phyloP scores from a whole-genome alignment of 306 rosid genomes.

The Heteromeles arbutifolia region DNA sequence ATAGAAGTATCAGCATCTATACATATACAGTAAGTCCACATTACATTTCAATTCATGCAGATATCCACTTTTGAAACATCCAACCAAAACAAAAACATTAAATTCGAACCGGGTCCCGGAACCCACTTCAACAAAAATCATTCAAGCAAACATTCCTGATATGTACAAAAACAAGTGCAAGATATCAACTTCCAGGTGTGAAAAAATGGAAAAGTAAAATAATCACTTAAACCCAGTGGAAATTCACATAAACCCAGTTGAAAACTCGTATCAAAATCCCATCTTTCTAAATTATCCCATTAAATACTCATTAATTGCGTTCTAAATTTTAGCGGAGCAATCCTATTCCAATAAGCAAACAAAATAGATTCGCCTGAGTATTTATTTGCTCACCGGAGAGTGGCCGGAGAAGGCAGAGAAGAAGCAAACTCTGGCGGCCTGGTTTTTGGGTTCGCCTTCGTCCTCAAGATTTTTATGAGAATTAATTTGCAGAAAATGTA shows the following conservation, averaged over 20 bases:
- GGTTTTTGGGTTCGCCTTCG: not conserved
- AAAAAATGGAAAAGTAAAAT: not conserved
- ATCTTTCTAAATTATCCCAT: constrained; percentile 3
- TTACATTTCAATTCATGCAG: not conserved
- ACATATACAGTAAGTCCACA: not conserved
- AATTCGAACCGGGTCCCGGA: not conserved
- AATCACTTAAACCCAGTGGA: not conserved
- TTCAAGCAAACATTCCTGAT: not conserved
- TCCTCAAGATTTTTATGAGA: not conserved
- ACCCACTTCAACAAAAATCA: not conserved
- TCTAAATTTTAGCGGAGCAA: not conserved
- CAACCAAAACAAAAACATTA: not conserved
- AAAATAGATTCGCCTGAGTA: not conserved
- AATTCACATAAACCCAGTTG: not conserved
- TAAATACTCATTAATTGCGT: not conserved
- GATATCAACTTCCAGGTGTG: not conserved
- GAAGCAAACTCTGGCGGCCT: not conserved
- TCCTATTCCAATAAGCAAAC: not conserved
- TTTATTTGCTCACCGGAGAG: constrained; percentile 10
- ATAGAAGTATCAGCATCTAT: not conserved
- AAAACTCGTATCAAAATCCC: not conserved
- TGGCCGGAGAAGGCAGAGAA: not conserved
- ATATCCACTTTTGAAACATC: not conserved
- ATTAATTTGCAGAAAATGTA: not conserved
- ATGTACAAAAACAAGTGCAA: not conserved